Evolutionary conservation across 805 yeast genomes (phyloP).

Genomic region (Jamesozyma rosinii): DNA sequence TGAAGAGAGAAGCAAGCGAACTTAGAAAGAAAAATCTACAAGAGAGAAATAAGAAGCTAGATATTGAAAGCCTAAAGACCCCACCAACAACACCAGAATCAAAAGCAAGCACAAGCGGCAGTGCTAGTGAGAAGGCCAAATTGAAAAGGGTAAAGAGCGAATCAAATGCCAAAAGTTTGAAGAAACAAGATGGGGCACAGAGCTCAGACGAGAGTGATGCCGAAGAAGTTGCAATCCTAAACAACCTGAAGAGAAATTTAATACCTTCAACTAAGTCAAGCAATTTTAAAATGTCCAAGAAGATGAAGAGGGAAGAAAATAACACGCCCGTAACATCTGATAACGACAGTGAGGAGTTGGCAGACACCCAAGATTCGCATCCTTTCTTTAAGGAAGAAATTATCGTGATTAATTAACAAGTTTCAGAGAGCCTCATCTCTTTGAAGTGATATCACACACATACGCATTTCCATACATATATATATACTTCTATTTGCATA

Average conservation of each 20-base stretch:
- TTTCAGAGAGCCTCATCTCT: neutral
- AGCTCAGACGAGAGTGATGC: neutral
- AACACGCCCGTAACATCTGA: no score
- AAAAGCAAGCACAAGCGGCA: neutral
- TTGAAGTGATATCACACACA: no score
- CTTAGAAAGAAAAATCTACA: slow-evolving; percentile 15
- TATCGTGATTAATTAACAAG: neutral
- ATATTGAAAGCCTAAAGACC: slow-evolving; percentile 12
- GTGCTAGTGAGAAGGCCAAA: neutral
- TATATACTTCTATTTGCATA: neutral
- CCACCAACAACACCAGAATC: slow-evolving; percentile 29
- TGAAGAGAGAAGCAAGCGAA: slow-evolving; percentile 29
- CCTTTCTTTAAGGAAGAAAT: neutral
- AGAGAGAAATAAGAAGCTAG: slow-evolving; percentile 4
- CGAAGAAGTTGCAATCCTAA: slow-evolving; percentile 6
- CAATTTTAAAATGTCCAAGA: no score
- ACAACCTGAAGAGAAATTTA: slow-evolving; percentile 9
- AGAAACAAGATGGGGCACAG: neutral
- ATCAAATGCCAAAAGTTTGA: neutral
- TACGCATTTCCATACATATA: neutral
- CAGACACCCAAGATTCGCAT: neutral
- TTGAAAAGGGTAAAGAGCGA: neutral
- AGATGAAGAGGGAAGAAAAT: no score
- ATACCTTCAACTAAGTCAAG: slow-evolving; percentile 3
- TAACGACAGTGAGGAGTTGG: neutral